Evolutionary conservation across 139 green algal genomes (phyloP).

Genomic region (Chlamydomonas schloesseri): DNA sequence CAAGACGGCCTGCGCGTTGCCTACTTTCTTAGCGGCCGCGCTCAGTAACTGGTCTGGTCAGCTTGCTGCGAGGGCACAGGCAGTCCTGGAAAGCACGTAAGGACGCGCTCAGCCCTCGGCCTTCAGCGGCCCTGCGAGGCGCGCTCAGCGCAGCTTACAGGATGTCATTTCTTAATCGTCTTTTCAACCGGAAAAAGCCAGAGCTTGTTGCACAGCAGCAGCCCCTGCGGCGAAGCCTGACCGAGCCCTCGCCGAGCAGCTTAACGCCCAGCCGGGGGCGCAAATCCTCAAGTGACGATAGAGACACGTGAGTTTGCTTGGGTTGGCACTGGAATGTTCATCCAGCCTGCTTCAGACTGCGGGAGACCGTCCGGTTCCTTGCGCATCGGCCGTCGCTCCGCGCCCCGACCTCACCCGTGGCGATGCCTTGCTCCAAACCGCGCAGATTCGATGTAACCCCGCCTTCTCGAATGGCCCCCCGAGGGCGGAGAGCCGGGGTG

Average conservation of each 20-base stretch:
- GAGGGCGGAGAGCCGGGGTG: not conserved
- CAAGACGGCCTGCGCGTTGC: too few relatives aligned
- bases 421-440: too few relatives aligned
- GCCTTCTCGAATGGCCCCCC: not conserved
- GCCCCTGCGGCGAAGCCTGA: not conserved
- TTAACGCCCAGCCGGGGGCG: not conserved
- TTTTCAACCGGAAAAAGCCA: conserved; percentile 37
- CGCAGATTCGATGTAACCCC: conserved; percentile 3
- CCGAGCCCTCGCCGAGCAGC: not conserved
- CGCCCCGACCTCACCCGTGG: not conserved
- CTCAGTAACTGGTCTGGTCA: too few relatives aligned
- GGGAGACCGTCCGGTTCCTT: too few relatives aligned
- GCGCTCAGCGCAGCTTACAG: not conserved
- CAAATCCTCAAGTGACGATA: conserved; percentile 9
- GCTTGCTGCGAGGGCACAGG: too few relatives aligned
- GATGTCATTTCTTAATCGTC: conserved; percentile 34
- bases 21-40: too few relatives aligned
- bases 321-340: too few relatives aligned
- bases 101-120: too few relatives aligned
- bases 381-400: too few relatives aligned
- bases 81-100: too few relatives aligned
- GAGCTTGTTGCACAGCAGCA: not conserved
- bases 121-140: too few relatives aligned
- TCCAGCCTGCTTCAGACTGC: not conserved
- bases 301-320: conserved; percentile 8